Conservation (phyloP, 371 early-diverging fungal species). For the Mortierella sp. region DNA sequence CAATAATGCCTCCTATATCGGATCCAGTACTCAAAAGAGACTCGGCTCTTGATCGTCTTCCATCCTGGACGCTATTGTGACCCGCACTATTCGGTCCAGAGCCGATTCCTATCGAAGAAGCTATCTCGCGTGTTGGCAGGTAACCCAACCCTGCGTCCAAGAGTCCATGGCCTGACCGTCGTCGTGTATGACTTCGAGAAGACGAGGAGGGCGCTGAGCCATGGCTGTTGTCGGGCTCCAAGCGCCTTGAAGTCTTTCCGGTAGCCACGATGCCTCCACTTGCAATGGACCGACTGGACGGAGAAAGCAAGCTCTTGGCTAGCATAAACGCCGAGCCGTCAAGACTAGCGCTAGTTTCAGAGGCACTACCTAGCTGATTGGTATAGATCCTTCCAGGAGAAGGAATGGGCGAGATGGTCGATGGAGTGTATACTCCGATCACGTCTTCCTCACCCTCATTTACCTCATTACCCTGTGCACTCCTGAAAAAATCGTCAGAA, state of each 20-base stretch:
- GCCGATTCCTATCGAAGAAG: slow-evolving; percentile 13
- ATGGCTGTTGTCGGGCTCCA: slow-evolving; percentile 11
- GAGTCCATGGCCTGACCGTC: slow-evolving; percentile 43
- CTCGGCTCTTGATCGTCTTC: slow-evolving; percentile 48
- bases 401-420: slow-evolving; percentile 55
- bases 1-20: slow-evolving; percentile 48
- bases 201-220: not conserved
- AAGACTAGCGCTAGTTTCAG: slow-evolving; percentile 41
- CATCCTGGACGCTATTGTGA: slow-evolving; percentile 28
- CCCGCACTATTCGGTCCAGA: slow-evolving; percentile 51
- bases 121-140: slow-evolving; percentile 28
- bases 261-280: slow-evolving; percentile 6
- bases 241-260: slow-evolving; percentile 18
- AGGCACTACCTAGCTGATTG: slow-evolving; percentile 17
- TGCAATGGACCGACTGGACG: slow-evolving; percentile 16
- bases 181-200: slow-evolving; percentile 28
- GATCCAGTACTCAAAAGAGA: slow-evolving; percentile 52
- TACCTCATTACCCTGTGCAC: slow-evolving; percentile 6
- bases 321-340: slow-evolving; percentile 32
- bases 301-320: slow-evolving; percentile 41
- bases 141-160: slow-evolving; percentile 26
- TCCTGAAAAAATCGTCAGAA: slow-evolving; percentile 7
- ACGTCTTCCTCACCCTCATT: slow-evolving; percentile 23
- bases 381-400: slow-evolving; percentile 44
- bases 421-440: slow-evolving; percentile 44